Evolutionary conservation across 2,329 filamentous ascomycete species (phyloP).

Genomic region (Aspergillus caelatus): DNA sequence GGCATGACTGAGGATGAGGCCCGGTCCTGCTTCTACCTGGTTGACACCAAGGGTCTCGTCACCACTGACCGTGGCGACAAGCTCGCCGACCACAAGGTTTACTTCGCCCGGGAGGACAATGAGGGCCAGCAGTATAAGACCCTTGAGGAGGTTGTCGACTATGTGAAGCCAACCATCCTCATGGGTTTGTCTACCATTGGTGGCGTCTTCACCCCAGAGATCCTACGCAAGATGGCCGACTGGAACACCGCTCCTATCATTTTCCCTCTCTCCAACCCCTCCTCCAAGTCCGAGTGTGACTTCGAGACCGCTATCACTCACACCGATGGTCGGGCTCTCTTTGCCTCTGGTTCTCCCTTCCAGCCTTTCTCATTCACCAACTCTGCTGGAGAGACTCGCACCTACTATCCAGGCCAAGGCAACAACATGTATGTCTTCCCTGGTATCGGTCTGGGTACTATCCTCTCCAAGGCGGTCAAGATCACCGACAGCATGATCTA

Average conservation of each 20-base stretch:
- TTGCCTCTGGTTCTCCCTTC: conserved; percentile 95
- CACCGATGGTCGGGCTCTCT: conserved; percentile 89
- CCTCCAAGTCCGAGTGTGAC: conserved; percentile 95
- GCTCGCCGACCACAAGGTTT: conserved; percentile 82
- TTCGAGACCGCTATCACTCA: conserved; percentile 90
- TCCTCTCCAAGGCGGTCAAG: conserved; percentile 82
- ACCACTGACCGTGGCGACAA: conserved; percentile 91
- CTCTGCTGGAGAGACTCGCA: conserved; percentile 60
- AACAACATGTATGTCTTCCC: conserved; percentile 92
- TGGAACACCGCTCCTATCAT: conserved; percentile 82
- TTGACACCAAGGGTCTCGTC: conserved; percentile 95
- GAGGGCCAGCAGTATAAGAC: conserved; percentile 69
- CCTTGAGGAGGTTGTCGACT: conserved; percentile 88
- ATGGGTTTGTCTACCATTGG: conserved; percentile 94
- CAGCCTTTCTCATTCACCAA: conserved; percentile 68
- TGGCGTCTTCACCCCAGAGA: conserved; percentile 87
- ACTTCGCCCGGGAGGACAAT: conserved; percentile 69
- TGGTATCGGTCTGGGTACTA: conserved; percentile 89
- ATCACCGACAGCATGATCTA: conserved; percentile 98
- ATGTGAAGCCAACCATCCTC: conserved; percentile 91
- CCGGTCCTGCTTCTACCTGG: conserved; percentile 91
- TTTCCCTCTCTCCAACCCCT: conserved; percentile 95
- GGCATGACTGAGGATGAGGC: conserved; percentile 87
- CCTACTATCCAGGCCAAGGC: conserved; percentile 79
- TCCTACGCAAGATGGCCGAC: conserved; percentile 66